Evolutionary conservation across 2,329 filamentous ascomycete species (phyloP).

Genomic region (Diaporthe capsici): DNA sequence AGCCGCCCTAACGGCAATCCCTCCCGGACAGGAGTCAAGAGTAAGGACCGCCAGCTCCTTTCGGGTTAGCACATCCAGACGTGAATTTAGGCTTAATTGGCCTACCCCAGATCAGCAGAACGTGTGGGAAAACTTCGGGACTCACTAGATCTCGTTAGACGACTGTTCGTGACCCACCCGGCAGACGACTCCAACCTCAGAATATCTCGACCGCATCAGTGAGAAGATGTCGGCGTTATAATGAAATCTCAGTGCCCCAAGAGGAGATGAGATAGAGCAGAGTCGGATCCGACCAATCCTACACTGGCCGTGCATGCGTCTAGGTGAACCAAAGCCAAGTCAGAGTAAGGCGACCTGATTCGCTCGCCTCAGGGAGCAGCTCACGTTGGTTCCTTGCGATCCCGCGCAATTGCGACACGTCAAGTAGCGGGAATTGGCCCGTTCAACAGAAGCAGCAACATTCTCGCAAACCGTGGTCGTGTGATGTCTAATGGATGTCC

Average conservation of each 20-base stretch:
- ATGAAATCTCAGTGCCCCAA: neutral
- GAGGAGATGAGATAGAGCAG: neutral
- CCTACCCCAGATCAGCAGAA: neutral
- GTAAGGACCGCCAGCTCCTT: slow-evolving; percentile 2
- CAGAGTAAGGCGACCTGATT: neutral
- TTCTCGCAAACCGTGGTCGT: neutral
- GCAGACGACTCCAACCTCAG: neutral
- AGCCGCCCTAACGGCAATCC: slow-evolving; percentile 33
- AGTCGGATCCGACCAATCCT: neutral
- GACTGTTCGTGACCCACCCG: neutral
- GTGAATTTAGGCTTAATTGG: slow-evolving; percentile 39
- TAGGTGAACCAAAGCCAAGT: neutral
- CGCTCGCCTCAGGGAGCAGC: neutral
- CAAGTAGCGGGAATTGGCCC: neutral
- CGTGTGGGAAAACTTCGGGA: slow-evolving; percentile 35
- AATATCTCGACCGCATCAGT: too few relatives aligned
- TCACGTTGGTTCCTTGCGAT: neutral
- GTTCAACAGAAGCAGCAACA: neutral
- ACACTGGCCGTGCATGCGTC: too few relatives aligned
- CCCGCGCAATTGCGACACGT: neutral
- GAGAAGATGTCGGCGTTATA: too few relatives aligned
- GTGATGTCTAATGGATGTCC: neutral
- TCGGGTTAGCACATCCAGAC: slow-evolving; percentile 1
- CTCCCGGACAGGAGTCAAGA: slow-evolving; percentile 37
- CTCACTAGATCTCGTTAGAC: neutral